Base-by-base conservation (phyloP, 2,329 filamentous ascomycete species). In the Alternaria sp. region DNA sequence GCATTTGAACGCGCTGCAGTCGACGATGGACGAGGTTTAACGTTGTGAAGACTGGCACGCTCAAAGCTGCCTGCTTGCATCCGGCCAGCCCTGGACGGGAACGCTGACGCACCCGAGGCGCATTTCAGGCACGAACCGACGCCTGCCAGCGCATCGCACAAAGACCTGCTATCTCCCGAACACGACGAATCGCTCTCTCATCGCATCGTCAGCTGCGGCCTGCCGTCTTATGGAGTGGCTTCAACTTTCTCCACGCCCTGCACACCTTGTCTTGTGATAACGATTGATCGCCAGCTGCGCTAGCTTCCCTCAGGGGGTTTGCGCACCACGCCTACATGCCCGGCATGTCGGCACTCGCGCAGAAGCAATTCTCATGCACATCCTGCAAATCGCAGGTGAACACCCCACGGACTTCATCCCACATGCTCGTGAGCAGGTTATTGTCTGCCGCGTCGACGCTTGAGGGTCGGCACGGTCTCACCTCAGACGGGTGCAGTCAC, bases 1-100 rank as follows among this genome's bases (percentile, higher is more conserved):
- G 67, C 74, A 76, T 75, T 72, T 71, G 73, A 65, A 71, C 36
- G 67, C 54, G 57, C 36, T 52, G 58, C 60, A 52, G 61, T 40
- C 28, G 57, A 23, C 26, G 49, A 62, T 62, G 64, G 45, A 28
- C 26, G 52, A 46, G 55, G 47, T 47, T 43, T 63, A 58, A 54
- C 49, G 52, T 49, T 47, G 54, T 28, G 62, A 49, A 23, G 54
- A 28, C 26, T 5, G 49, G 11, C 19, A 45, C 45, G 43, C 26
- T 11, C 55, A 50, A 43, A 13, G 23, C 45, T 25, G 40, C 40
- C 25, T 46, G 19, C 5, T 56, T 17, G 40, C 25, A 17, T 51
- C 46, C 46, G 46, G 25, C 46, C 46, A 47, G 57, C 45, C 50
- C 49, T 36, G 49, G 19, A 45, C 49, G 52, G 44, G 54, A 57